These are phyloP conservation scores for Cyberlindnera mrakii DNA, from an alignment of 805 yeast species.

Conservation along the genomic window DNA sequence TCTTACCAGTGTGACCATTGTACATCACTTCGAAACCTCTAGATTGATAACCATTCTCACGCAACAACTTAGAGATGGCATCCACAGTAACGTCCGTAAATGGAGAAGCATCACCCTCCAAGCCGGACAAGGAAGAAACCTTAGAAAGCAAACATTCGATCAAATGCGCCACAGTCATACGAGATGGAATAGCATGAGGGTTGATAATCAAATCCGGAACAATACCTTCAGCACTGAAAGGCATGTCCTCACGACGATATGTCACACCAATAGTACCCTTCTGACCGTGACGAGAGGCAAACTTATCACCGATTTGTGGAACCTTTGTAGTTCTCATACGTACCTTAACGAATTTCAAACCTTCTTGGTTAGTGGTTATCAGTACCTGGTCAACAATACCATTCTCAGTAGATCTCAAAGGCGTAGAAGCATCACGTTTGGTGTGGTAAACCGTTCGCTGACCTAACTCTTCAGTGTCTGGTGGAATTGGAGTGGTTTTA, in stretches of 20 bases:
- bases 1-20: conserved; percentile 98
- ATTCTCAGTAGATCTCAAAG: conserved; percentile 90
- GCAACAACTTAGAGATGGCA: conserved; percentile 83
- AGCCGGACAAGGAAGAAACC: conserved; percentile 90
- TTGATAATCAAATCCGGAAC: conserved; percentile 97
- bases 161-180: conserved; percentile 99
- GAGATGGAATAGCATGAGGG: conserved; percentile 99
- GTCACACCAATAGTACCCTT: conserved; percentile 99
- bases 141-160: conserved; percentile 95
- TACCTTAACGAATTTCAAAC: conserved; percentile 93
- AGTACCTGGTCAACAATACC: conserved; percentile 98
- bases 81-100: conserved; percentile 98
- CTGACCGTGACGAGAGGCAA: conserved; percentile 99
- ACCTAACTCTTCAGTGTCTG: conserved; percentile 97
- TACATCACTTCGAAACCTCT: conserved; percentile 99
- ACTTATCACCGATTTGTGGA: conserved; percentile 99
- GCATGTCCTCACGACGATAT: conserved; percentile 98
- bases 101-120: conserved; percentile 99
- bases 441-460: conserved; percentile 98
- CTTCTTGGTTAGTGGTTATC: conserved; percentile 96
- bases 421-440: conserved; percentile 97
- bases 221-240: conserved; percentile 89
- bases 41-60: conserved; percentile 95
- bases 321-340: conserved; percentile 98
- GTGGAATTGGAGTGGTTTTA: conserved; percentile 98